A percentile compares a stretch with the other conserved stretches of the same genome.
phyloP scores from a whole-genome alignment of 495 filamentous ascomycete genomes.

The Talaromyces wortmannii region DNA sequence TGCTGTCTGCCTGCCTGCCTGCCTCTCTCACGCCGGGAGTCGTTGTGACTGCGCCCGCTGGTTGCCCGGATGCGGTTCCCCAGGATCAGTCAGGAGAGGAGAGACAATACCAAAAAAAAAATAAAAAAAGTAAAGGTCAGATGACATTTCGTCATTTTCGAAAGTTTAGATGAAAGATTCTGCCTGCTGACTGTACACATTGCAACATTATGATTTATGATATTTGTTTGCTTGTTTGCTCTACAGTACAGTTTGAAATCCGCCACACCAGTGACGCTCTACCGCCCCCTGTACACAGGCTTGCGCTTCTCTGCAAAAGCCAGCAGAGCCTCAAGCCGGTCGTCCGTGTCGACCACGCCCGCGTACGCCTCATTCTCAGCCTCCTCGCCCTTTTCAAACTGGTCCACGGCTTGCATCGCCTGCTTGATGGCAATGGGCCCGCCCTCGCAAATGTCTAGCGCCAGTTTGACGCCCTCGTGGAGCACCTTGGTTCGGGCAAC shows the following conservation, averaged over 20 bases:
- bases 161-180: too few species aligned
- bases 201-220: too few species aligned
- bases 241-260: too few species aligned
- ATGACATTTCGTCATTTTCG: too few species aligned
- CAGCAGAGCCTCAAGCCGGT: conserved; percentile 76
- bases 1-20: too few species aligned
- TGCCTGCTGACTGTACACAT: too few species aligned
- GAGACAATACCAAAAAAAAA: too few species aligned
- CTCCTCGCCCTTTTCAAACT: conserved; percentile 51
- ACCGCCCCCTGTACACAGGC: conserved; percentile 69
- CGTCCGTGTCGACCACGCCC: conserved; percentile 70
- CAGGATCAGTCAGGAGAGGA: too few species aligned
- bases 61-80: too few species aligned
- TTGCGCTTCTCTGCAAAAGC: conserved; percentile 91
- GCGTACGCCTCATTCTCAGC: conserved; percentile 75
- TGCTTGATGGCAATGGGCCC: conserved; percentile 73
- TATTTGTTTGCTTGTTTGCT: too few species aligned
- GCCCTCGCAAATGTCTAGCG: conserved; percentile 76
- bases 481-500: conserved; percentile 59
- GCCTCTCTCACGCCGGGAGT: not conserved
- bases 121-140: too few species aligned
- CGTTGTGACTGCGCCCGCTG: not conserved
- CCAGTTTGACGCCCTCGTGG: conserved; percentile 68
- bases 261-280: not conserved
- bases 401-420: conserved; percentile 62